phyloP scores from a whole-genome alignment of 2,329 filamentous ascomycete genomes.

The Phaeomoniella chlamydospora region DNA sequence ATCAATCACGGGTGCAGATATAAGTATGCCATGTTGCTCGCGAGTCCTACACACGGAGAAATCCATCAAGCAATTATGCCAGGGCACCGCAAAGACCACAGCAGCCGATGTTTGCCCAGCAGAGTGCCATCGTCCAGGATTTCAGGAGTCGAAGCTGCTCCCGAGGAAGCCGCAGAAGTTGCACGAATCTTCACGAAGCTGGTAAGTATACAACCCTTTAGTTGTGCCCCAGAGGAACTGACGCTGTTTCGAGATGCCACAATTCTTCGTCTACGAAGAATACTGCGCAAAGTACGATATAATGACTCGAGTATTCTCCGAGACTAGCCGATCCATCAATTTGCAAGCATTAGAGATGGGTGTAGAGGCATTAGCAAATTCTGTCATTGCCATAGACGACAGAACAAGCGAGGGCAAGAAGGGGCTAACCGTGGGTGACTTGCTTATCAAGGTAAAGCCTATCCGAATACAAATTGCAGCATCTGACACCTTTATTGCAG shows the following conservation, averaged over 20 bases:
- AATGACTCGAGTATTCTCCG: constrained; percentile 63
- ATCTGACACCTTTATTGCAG: constrained; percentile 27
- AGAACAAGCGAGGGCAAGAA: constrained; percentile 52
- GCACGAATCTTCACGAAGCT: constrained; percentile 38
- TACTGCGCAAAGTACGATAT: constrained; percentile 83
- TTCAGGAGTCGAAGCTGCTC: too few species aligned
- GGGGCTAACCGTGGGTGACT: constrained; percentile 67
- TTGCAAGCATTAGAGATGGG: constrained; percentile 76
- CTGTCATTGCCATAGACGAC: constrained; percentile 55
- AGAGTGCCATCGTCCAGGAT: too few species aligned
- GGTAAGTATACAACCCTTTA: constrained; percentile 26
- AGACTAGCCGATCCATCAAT: constrained; percentile 52
- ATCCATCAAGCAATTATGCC: too few species aligned
- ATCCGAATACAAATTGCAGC: constrained; percentile 3
- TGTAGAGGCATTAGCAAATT: constrained; percentile 66
- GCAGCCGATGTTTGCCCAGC: too few species aligned
- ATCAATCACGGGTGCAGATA: background rate
- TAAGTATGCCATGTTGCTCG: background rate
- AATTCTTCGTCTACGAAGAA: constrained; percentile 79
- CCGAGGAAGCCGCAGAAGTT: constrained; percentile 37
- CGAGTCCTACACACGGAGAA: constrained; percentile 23
- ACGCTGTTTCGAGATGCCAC: constrained; percentile 45
- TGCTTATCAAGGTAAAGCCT: constrained; percentile 66
- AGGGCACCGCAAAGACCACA: too few species aligned
- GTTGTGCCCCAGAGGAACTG: too few species aligned